Evolutionary conservation across 2,329 filamentous ascomycete genomes (phyloP).

Genomic region (Lachnellula cervina): DNA sequence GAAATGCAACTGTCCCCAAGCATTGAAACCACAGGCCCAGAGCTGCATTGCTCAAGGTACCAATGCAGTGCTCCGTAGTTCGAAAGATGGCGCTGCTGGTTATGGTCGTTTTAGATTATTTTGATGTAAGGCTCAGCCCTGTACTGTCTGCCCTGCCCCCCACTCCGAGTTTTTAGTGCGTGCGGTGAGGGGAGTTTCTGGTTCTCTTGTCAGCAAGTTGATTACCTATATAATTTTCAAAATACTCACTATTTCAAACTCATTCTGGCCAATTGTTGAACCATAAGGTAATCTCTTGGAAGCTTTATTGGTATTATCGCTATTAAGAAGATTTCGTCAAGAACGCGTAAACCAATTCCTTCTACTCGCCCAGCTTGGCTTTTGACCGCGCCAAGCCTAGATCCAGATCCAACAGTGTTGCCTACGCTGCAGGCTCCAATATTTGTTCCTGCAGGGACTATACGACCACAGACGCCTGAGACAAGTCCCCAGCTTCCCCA

Average conservation of each 20-base stretch:
- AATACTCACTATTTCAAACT: background rate
- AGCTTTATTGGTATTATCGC: background rate
- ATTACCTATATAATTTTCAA: background rate
- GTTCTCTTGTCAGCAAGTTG: background rate
- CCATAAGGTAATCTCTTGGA: background rate
- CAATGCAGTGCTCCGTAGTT: background rate
- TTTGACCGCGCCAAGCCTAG: background rate
- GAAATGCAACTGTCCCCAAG: slow-evolving; percentile 51
- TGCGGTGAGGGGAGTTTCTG: background rate
- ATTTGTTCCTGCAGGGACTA: slow-evolving; percentile 19
- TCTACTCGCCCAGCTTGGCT: background rate
- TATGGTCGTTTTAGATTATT: background rate
- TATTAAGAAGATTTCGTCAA: background rate
- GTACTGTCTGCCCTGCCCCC: slow-evolving; percentile 1
- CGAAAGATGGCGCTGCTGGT: background rate
- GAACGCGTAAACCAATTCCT: background rate
- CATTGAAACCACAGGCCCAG: slow-evolving; percentile 53
- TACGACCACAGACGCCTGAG: background rate
- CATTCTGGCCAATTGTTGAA: background rate
- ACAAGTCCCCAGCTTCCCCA: slow-evolving; percentile 8
- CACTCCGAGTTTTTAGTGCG: slow-evolving; percentile 1
- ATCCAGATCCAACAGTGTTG: slow-evolving; percentile 17
- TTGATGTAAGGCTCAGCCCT: slow-evolving; percentile 8
- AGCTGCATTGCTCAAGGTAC: slow-evolving; percentile 38
- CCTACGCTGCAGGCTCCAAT: slow-evolving; percentile 24